Evolutionary conservation across 148 eudicot species (phyloP).

Genomic region (Dianthus caryophyllus): DNA sequence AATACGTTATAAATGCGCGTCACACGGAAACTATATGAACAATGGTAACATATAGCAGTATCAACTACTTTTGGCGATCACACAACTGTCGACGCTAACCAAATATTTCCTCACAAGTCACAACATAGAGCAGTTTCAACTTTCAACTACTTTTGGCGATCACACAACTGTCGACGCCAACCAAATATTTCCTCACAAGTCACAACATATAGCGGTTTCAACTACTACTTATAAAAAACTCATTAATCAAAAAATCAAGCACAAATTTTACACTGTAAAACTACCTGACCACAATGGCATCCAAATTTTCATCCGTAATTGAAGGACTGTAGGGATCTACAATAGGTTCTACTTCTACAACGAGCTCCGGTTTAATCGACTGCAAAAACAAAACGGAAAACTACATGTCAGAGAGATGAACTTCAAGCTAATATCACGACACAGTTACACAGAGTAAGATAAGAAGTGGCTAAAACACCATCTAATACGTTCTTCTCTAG

Average conservation of each 20-base stretch:
- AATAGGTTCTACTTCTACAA: constrained; percentile 74
- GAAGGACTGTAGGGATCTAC: constrained; percentile 92
- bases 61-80: neutral
- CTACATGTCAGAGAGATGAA: neutral
- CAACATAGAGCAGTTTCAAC: no score
- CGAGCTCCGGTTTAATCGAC: constrained; percentile 73
- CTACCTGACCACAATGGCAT: constrained; percentile 91
- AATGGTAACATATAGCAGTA: no score
- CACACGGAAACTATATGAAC: neutral
- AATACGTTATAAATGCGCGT: neutral
- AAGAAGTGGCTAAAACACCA: neutral
- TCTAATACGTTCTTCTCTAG: neutral
- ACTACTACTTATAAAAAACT: neutral
- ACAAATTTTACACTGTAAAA: constrained; percentile 10
- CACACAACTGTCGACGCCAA: no score
- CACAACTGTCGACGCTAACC: no score
- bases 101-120: no score
- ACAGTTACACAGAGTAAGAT: neutral
- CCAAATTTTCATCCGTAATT: constrained; percentile 72
- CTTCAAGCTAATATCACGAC: neutral
- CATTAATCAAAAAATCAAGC: neutral
- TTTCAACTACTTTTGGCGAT: no score
- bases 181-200: no score
- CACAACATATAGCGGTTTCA: neutral
- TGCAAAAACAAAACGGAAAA: constrained; percentile 24